A percentile compares a stretch with the other conserved stretches of the same genome.
phyloP scores from a whole-genome alignment of 2,329 filamentous ascomycete genomes.

The Trichoderma arundinaceum region DNA sequence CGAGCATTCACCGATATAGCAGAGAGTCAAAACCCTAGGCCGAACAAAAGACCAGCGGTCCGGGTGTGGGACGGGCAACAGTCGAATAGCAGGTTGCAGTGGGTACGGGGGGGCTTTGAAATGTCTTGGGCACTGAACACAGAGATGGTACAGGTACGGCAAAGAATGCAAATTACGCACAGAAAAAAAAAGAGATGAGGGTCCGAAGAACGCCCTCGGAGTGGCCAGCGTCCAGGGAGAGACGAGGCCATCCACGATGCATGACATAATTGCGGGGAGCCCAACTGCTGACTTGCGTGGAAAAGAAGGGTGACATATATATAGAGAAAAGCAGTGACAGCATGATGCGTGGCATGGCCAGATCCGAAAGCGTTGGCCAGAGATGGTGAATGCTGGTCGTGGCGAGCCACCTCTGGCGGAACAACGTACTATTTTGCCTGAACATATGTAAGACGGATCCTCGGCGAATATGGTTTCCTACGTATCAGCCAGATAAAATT shows the following conservation, averaged over 20 bases:
- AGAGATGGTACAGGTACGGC: conserved; percentile 21
- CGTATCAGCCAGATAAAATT: conserved; percentile 3
- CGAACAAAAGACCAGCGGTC: conserved; percentile 28
- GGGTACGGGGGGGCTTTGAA: conserved; percentile 26
- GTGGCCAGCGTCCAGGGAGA: conserved; percentile 26
- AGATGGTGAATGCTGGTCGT: conserved; percentile 15
- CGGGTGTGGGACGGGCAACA: conserved; percentile 29
- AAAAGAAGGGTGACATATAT: conserved; percentile 24
- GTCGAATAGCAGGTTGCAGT: conserved; percentile 25
- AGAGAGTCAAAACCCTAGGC: conserved; percentile 30
- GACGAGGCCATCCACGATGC: conserved; percentile 41
- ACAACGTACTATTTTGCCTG: conserved; percentile 28
- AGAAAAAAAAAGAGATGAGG: conserved; percentile 29
- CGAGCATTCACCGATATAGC: conserved; percentile 29
- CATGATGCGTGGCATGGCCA: conserved; percentile 29
- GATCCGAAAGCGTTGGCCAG: conserved; percentile 22
- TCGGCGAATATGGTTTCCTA: conserved; percentile 12
- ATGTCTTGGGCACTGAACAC: conserved; percentile 31
- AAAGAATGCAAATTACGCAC: conserved; percentile 31
- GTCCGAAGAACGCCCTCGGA: conserved; percentile 26
- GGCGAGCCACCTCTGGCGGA: conserved; percentile 25
- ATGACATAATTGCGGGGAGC: conserved; percentile 55
- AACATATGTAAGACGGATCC: conserved; percentile 11
- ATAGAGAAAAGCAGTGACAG: conserved; percentile 24
- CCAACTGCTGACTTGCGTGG: conserved; percentile 31